Conservation (phyloP, 2,329 filamentous ascomycete genomes). For the Furcasterigmium furcatum region DNA sequence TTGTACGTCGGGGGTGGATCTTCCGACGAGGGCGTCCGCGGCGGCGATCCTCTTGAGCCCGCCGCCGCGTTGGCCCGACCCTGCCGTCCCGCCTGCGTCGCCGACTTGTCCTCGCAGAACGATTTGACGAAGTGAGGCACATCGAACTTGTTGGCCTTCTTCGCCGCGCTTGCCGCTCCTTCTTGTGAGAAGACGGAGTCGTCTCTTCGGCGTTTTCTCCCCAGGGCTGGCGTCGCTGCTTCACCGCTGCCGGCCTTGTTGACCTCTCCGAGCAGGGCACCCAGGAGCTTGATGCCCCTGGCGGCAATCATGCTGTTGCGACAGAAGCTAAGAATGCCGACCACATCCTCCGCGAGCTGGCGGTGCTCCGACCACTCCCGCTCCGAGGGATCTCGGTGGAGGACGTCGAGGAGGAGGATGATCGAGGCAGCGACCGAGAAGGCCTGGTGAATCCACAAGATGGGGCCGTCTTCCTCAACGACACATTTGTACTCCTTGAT, state of each 20-base stretch:
- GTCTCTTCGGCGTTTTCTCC: slow-evolving; percentile 1
- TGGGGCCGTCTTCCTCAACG: slow-evolving; percentile 14
- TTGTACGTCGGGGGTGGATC: neutral
- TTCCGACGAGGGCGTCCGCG: neutral
- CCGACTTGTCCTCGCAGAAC: slow-evolving; percentile 18
- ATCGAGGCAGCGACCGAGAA: slow-evolving; percentile 23
- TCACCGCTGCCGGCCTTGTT: neutral
- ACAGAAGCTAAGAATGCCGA: slow-evolving; percentile 25
- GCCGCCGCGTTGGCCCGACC: slow-evolving; percentile 5
- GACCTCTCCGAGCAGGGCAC: slow-evolving; percentile 21
- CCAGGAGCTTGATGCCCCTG: slow-evolving; percentile 31
- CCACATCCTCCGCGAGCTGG: slow-evolving; percentile 24
- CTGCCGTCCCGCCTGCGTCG: slow-evolving; percentile 6
- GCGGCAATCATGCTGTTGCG: slow-evolving; percentile 31
- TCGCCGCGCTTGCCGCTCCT: too few relatives aligned
- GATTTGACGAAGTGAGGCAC: slow-evolving; percentile 21
- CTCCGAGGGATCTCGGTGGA: slow-evolving; percentile 19
- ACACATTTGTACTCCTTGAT: slow-evolving; percentile 21
- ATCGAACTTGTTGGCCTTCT: slow-evolving; percentile 14
- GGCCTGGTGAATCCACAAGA: slow-evolving; percentile 23
- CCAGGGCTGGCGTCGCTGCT: too few relatives aligned
- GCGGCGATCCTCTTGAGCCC: slow-evolving; percentile 6
- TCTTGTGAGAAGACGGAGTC: neutral
- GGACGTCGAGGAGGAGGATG: slow-evolving; percentile 23
- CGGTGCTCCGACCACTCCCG: slow-evolving; percentile 23